Percentiles rank a stretch among this genome's conserved stretches.
Conservation (phyloP, 2,329 filamentous ascomycete genomes). For the Fusarium humuli region DNA sequence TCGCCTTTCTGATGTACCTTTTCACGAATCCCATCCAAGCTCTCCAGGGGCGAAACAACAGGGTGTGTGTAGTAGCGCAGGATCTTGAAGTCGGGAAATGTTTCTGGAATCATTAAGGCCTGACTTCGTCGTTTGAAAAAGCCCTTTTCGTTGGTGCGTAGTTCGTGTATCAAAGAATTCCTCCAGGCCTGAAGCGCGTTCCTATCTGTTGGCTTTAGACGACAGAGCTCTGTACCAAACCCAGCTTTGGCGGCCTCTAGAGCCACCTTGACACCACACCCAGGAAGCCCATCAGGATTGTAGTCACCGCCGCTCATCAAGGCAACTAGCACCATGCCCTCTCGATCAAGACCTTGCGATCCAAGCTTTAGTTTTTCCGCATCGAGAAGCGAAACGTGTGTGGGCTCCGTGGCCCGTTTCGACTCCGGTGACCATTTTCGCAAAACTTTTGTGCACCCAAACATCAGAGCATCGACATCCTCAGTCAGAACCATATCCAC, state of each 20-base stretch:
- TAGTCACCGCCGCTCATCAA: slow-evolving; percentile 98
- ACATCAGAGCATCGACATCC: slow-evolving; percentile 98
- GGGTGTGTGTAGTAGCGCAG: slow-evolving; percentile 90
- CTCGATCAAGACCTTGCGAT: slow-evolving; percentile 75
- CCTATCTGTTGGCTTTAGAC: slow-evolving; percentile 69
- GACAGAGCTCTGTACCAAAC: slow-evolving; percentile 82
- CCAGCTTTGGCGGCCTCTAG: slow-evolving; percentile 91
- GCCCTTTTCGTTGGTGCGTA: slow-evolving; percentile 84
- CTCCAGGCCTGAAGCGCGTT: slow-evolving; percentile 76
- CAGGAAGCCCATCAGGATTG: slow-evolving; percentile 84
- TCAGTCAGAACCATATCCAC: slow-evolving; percentile 96
- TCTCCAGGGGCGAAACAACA: slow-evolving; percentile 76
- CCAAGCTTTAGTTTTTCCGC: slow-evolving; percentile 63
- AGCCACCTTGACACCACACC: slow-evolving; percentile 88
- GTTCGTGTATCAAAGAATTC: slow-evolving; percentile 76
- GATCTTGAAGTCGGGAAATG: slow-evolving; percentile 83
- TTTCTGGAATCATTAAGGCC: slow-evolving; percentile 78
- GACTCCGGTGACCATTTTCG: slow-evolving; percentile 85
- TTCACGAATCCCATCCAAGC: slow-evolving; percentile 43
- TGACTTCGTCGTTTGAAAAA: slow-evolving; percentile 83
- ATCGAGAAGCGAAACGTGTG: slow-evolving; percentile 87
- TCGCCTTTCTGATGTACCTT: slow-evolving; percentile 42
- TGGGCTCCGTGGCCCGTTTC: slow-evolving; percentile 74
- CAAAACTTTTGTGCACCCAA: slow-evolving; percentile 83
- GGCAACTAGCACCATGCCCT: slow-evolving; percentile 94